These are phyloP conservation scores for Penicillium sp. DNA, from an alignment of 2,329 filamentous ascomycete species.

Conservation along the genomic window DNA sequence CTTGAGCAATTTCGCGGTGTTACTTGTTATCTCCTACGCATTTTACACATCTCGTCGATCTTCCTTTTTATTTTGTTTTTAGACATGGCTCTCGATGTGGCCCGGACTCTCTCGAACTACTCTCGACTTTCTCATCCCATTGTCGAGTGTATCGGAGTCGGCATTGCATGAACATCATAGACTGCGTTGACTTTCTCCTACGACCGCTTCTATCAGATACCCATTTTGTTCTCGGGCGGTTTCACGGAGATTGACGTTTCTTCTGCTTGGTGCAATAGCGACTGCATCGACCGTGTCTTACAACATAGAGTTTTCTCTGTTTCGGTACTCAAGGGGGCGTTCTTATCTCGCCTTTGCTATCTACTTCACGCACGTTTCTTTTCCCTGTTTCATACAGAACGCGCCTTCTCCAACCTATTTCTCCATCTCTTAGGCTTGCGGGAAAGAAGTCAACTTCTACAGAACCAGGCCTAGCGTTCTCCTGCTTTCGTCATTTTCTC, in stretches of 20 bases:
- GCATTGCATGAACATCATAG: constrained; percentile 56
- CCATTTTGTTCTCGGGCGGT: constrained; percentile 50
- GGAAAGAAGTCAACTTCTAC: constrained; percentile 17
- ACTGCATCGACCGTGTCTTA: constrained; percentile 46
- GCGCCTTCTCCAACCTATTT: constrained; percentile 35
- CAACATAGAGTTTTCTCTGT: constrained; percentile 47
- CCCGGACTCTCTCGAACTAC: constrained; percentile 37
- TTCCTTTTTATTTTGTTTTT: constrained; percentile 37
- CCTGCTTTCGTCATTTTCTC: constrained; percentile 9
- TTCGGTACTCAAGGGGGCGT: constrained; percentile 47
- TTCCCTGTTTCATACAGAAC: constrained; percentile 22
- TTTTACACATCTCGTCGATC: constrained; percentile 29
- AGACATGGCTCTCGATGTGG: constrained; percentile 47
- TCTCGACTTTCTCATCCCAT: constrained; percentile 31
- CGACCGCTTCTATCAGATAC: constrained; percentile 54
- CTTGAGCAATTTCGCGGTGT: constrained; percentile 28
- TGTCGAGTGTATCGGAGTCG: constrained; percentile 39
- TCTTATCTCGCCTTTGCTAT: constrained; percentile 23
- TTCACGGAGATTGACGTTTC: constrained; percentile 44
- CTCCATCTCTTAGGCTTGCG: constrained; percentile 20
- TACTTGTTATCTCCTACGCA: constrained; percentile 30
- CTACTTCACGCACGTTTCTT: constrained; percentile 29
- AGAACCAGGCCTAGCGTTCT: constrained; percentile 5
- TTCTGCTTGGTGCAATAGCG: constrained; percentile 45
- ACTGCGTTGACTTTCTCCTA: constrained; percentile 55